Evolutionary conservation across 2,329 filamentous ascomycete genomes (phyloP).

Genomic region (Fusarium sp.): DNA sequence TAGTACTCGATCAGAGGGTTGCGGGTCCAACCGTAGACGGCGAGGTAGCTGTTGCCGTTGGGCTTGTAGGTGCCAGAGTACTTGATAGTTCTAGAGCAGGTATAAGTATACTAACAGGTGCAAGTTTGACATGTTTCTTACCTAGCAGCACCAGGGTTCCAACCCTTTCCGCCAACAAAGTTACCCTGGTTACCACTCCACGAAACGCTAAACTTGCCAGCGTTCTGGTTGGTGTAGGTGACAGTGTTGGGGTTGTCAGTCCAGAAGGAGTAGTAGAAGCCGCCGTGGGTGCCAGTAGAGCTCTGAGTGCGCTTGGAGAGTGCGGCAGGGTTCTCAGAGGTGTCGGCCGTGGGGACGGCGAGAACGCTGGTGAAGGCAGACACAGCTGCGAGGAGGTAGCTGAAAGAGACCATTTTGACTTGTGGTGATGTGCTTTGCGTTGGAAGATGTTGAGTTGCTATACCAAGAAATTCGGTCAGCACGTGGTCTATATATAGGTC

Average conservation of each 20-base stretch:
- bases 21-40: slow-evolving; percentile 52
- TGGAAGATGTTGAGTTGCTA: not conserved
- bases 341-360: slow-evolving; percentile 30
- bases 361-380: slow-evolving; percentile 32
- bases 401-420: slow-evolving; percentile 38
- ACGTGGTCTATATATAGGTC: slow-evolving; percentile 25
- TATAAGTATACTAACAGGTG: slow-evolving; percentile 6
- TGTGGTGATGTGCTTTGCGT: not conserved
- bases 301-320: slow-evolving; percentile 50
- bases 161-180: slow-evolving; percentile 43
- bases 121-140: not conserved
- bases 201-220: slow-evolving; percentile 53
- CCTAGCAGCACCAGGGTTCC: slow-evolving; percentile 46
- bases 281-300: slow-evolving; percentile 48
- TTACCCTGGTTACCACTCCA: slow-evolving; percentile 51
- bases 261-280: slow-evolving; percentile 59
- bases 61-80: slow-evolving; percentile 46
- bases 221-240: slow-evolving; percentile 55
- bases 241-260: slow-evolving; percentile 55
- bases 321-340: slow-evolving; percentile 37
- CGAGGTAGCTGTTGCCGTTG: slow-evolving; percentile 51
- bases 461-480: not conserved
- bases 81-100: slow-evolving; percentile 31
- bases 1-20: slow-evolving; percentile 52
- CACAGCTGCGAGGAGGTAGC: slow-evolving; percentile 34